Evolutionary conservation across 306 rosid species (phyloP).

Genomic region (Sindora glabra): DNA sequence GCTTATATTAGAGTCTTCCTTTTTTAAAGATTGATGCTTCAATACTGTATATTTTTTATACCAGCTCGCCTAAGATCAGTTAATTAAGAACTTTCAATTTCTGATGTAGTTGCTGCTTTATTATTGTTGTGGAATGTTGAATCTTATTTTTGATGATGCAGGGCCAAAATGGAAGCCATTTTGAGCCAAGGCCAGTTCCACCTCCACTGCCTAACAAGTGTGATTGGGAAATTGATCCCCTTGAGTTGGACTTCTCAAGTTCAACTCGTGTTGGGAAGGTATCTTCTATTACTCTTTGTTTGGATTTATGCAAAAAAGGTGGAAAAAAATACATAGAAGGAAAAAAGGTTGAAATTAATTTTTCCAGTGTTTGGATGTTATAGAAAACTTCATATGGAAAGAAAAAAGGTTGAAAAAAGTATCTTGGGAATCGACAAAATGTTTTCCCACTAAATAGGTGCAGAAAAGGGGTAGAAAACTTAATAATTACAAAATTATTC

Average conservation of each 20-base stretch:
- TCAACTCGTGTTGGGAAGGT: conserved; percentile 84
- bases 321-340: too few species aligned
- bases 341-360: too few species aligned
- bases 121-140: background rate
- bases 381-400: too few species aligned
- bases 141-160: conserved; percentile 25
- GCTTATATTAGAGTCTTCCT: background rate
- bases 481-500: too few species aligned
- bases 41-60: background rate
- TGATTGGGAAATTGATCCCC: conserved; percentile 96
- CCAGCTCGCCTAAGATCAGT: background rate
- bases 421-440: too few species aligned
- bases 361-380: too few species aligned
- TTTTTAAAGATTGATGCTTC: background rate
- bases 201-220: conserved; percentile 95
- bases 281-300: conserved; percentile 1
- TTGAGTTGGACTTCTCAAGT: conserved; percentile 83
- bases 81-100: background rate
- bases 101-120: background rate
- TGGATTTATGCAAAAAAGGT: too few species aligned
- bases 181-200: conserved; percentile 73
- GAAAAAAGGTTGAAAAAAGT: too few species aligned
- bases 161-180: conserved; percentile 99
- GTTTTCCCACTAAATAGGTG: too few species aligned
- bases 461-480: too few species aligned